Conservation (phyloP, 768 basidiomycete genomes). For the Phylloporus rhodoxanthus region DNA sequence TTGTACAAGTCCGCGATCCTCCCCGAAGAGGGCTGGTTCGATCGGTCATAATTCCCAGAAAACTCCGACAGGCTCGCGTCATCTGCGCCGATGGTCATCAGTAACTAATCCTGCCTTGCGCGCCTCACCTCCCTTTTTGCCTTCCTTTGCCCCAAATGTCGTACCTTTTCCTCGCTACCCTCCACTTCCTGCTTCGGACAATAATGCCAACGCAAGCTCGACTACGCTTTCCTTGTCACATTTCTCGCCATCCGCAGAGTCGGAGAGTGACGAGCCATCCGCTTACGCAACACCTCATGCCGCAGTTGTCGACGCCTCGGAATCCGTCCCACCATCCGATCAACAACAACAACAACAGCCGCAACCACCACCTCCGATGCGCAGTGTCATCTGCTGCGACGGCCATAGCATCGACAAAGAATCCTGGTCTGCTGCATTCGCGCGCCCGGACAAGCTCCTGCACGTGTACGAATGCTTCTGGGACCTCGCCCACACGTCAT, state of each 20-base stretch:
- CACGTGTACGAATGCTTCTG: conserved; percentile 31
- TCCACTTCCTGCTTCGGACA: conserved; percentile 5
- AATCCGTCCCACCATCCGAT: conserved; percentile 1
- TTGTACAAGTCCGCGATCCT: conserved; percentile 29
- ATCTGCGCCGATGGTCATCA: conserved; percentile 29
- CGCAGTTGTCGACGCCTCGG: conserved; percentile 14
- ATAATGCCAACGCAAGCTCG: background rate
- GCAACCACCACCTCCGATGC: conserved; percentile 3
- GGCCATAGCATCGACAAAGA: conserved; percentile 25
- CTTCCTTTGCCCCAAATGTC: conserved; percentile 9
- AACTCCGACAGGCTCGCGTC: conserved; percentile 26
- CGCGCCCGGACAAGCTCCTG: conserved; percentile 18
- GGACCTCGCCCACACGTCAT: conserved; percentile 20
- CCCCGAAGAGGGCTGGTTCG: conserved; percentile 28
- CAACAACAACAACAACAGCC: conserved; percentile 1
- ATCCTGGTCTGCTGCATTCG: conserved; percentile 20
- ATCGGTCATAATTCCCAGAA: conserved; percentile 28
- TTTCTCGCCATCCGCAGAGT: conserved; percentile 20
- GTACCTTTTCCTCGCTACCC: conserved; percentile 19
- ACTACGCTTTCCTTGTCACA: conserved; percentile 5
- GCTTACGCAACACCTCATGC: conserved; percentile 12
- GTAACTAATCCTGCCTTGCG: conserved; percentile 26
- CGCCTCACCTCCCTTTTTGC: conserved; percentile 14
- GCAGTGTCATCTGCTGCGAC: conserved; percentile 23
- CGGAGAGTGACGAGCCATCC: conserved; percentile 18